These are phyloP conservation scores for Phialophora expanda DNA, from an alignment of 2,329 filamentous ascomycete genomes.

Conservation along the genomic window DNA sequence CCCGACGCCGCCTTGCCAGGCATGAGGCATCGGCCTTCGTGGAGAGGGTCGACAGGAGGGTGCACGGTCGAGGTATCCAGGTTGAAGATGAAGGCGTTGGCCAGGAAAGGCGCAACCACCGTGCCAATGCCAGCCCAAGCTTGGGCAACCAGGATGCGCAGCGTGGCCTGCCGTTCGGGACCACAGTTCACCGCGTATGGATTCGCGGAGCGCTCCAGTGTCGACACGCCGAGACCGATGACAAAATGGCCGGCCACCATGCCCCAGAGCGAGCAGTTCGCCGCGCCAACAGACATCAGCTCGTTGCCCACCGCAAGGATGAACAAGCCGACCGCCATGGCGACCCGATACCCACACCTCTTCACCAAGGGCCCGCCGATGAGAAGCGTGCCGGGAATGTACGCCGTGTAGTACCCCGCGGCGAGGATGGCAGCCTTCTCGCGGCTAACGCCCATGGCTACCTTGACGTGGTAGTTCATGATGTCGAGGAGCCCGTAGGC, in stretches of 20 bases:
- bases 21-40: constrained; percentile 33
- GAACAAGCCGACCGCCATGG: constrained; percentile 74
- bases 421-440: constrained; percentile 37
- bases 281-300: constrained; percentile 50
- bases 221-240: constrained; percentile 73
- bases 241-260: constrained; percentile 63
- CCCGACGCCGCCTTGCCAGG: constrained; percentile 51
- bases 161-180: constrained; percentile 73
- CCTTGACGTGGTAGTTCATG: constrained; percentile 47
- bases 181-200: constrained; percentile 78
- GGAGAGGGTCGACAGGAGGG: constrained; percentile 29
- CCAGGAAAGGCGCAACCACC: constrained; percentile 74
- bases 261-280: constrained; percentile 26
- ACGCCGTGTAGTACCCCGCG: constrained; percentile 37
- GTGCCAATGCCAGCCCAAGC: constrained; percentile 77
- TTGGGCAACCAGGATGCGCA: constrained; percentile 77
- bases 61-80: constrained; percentile 28
- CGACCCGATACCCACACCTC: constrained; percentile 59
- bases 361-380: constrained; percentile 37
- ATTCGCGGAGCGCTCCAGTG: constrained; percentile 78
- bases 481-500: constrained; percentile 57
- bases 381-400: constrained; percentile 36
- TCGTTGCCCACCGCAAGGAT: constrained; percentile 77
- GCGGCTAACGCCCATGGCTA: constrained; percentile 36
- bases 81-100: constrained; percentile 68